Evolutionary conservation across 805 yeast genomes (phyloP).

Genomic region (Lipomyces spencermartinsiae): DNA sequence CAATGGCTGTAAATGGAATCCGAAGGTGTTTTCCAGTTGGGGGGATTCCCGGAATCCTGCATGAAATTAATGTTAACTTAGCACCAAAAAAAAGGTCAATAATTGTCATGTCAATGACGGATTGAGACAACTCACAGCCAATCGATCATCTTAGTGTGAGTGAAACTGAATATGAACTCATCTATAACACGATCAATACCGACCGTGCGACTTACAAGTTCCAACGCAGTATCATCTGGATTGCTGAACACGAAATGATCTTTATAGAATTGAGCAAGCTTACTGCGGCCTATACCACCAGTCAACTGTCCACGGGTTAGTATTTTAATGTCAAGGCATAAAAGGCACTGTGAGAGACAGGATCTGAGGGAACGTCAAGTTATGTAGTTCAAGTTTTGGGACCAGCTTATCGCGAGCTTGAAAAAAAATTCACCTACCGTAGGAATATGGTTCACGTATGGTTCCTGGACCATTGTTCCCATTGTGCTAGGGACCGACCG

Average conservation of each 20-base stretch:
- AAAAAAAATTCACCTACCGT: neutral
- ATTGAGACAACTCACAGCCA: neutral
- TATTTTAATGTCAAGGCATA: neutral
- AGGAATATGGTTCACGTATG: neutral
- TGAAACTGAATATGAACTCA: neutral
- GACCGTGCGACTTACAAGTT: neutral
- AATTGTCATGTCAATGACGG: neutral
- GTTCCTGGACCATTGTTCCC: conserved; percentile 3
- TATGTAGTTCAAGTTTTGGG: neutral
- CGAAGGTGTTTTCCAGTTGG: neutral
- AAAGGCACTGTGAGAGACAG: neutral
- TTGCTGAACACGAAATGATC: neutral
- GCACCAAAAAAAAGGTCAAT: neutral
- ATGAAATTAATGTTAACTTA: neutral
- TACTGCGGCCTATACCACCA: neutral
- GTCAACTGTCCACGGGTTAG: neutral
- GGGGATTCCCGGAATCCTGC: neutral
- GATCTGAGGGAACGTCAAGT: neutral
- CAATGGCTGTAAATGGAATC: neutral
- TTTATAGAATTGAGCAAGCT: neutral
- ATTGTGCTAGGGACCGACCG: neutral
- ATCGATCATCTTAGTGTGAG: neutral
- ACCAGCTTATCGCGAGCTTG: neutral
- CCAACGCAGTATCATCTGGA: conserved; percentile 4
- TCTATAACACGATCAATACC: neutral